A percentile compares a stretch with the other conserved stretches of the same genome.
Conservation (phyloP, 2,329 filamentous ascomycete genomes). For the Piedraia hortae region DNA sequence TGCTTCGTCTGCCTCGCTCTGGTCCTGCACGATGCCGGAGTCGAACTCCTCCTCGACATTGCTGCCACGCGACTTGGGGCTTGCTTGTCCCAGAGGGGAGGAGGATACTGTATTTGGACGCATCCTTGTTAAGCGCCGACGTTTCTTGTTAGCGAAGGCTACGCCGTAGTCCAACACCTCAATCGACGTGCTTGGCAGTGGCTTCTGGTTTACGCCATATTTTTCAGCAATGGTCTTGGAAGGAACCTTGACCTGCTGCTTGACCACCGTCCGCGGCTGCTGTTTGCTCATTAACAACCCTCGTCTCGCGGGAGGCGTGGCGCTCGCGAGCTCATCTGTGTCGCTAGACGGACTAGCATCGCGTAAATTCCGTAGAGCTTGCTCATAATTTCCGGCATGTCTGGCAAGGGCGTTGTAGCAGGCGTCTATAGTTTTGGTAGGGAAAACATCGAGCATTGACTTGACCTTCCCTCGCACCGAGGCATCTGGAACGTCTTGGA, state of each 20-base stretch:
- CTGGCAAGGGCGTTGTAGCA: constrained; percentile 23
- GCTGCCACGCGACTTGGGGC: constrained; percentile 3
- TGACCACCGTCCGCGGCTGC: constrained; percentile 17
- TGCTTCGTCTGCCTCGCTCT: constrained; percentile 4
- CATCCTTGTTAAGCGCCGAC: constrained; percentile 22
- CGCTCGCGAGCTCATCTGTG: constrained; percentile 6
- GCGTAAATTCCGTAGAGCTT: no score
- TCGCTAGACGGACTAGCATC: no score
- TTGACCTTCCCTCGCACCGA: constrained; percentile 23
- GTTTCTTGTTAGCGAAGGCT: constrained; percentile 6
- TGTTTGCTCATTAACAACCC: constrained; percentile 6
- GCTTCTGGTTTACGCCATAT: constrained; percentile 5
- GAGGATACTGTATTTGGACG: constrained; percentile 15
- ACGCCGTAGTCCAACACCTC: constrained; percentile 6
- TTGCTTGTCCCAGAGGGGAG: constrained; percentile 6
- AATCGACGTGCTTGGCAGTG: constrained; percentile 1
- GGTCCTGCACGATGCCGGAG: constrained; percentile 5
- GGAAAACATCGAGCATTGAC: constrained; percentile 23
- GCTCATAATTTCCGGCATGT: constrained; percentile 25
- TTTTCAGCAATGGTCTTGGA: constrained; percentile 24
- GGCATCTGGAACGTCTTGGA: constrained; percentile 25
- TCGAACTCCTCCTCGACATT: constrained; percentile 14
- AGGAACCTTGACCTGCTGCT: constrained; percentile 27
- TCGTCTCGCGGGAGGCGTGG: constrained; percentile 6
- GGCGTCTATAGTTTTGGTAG: constrained; percentile 18